Base-by-base conservation (phyloP, 305 asterid genomes). In the Fraxinus albicans region DNA sequence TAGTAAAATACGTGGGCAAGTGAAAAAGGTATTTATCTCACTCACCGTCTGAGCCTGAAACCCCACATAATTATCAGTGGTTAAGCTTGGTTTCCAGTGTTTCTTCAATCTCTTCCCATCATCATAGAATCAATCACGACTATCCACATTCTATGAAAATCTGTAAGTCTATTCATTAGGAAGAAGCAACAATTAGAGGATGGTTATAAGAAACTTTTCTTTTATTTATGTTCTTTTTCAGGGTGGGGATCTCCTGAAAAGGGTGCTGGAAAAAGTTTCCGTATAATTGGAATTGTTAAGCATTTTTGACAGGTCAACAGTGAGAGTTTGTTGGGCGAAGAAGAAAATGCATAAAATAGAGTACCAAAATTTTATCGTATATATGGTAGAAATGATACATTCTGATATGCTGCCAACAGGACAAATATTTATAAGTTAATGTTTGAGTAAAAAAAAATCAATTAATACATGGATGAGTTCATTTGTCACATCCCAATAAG, bases 1-100 rank as follows among this genome's bases (percentile, higher is more conserved):
- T 78, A 96, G 99, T 89, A 98, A 98, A 82, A 94, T 96, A 80
- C 97, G 98, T 27, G 98, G 99, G 77, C 98, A 96, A 89, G 97
- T 96, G 80, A 96, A 96, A 85, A 96, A 96, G 99, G 99, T 96
- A 91, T 47, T 75, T 58, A 25, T 79, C 81, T 70, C 70, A 75
- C 78, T 70, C 35, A 27, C 44, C 42, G 12, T 35, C 13, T n/a
- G 36, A 55, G 60, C 78, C 63, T 38, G 25, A 40, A 34, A 80
- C n/a, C 29, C 33, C 58, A 53, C 31, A 79, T 55, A 6, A 19
- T 55, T 25, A n/a, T 74, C 10, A 79, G 3, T 21, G 63, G 44
- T 77, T 78, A 25, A 19, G 27, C 79, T 82, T 79, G 50, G 50
- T 35, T 47, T 44, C 72, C 23, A 15, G 34, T 63, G 47, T 44